Percentiles rank a stretch among this genome's conserved stretches.
Conservation (phyloP, 176 grass and related monocot genomes). For the Bromus sterilis region DNA sequence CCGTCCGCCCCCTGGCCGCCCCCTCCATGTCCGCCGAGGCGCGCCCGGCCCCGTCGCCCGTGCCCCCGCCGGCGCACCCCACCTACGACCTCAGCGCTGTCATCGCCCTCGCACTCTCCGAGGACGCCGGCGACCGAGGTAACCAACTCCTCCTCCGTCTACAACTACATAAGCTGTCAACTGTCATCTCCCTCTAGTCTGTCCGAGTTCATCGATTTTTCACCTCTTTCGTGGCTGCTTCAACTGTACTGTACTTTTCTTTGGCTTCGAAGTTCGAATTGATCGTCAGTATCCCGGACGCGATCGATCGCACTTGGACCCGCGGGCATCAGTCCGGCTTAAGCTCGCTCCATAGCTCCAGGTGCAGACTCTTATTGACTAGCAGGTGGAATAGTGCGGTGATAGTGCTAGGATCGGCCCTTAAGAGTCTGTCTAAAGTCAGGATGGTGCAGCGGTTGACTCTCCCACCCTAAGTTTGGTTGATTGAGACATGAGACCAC, state of each 20-base stretch:
- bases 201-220: too few relatives aligned
- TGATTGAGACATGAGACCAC: not conserved
- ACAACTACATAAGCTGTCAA: too few relatives aligned
- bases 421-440: not conserved
- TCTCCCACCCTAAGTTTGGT: not conserved
- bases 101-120: slow-evolving; percentile 87
- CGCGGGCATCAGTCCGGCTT: not conserved
- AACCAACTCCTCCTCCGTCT: not conserved
- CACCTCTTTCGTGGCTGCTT: not conserved
- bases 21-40: slow-evolving; percentile 18
- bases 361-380: not conserved
- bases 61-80: slow-evolving; percentile 74
- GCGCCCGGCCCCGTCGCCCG: not conserved
- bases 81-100: slow-evolving; percentile 81
- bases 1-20: not conserved
- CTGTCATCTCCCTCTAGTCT: too few relatives aligned
- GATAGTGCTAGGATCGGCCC: not conserved
- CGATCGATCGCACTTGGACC: not conserved
- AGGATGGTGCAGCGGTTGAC: not conserved
- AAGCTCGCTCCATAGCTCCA: not conserved
- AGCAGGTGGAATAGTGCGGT: not conserved
- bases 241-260: not conserved
- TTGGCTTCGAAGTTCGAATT: not conserved
- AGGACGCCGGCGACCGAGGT: slow-evolving; percentile 93
- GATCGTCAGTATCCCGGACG: not conserved